Evolutionary conservation across 371 early-diverging fungal genomes (phyloP).

Genomic region (Mucor plumbeus): DNA sequence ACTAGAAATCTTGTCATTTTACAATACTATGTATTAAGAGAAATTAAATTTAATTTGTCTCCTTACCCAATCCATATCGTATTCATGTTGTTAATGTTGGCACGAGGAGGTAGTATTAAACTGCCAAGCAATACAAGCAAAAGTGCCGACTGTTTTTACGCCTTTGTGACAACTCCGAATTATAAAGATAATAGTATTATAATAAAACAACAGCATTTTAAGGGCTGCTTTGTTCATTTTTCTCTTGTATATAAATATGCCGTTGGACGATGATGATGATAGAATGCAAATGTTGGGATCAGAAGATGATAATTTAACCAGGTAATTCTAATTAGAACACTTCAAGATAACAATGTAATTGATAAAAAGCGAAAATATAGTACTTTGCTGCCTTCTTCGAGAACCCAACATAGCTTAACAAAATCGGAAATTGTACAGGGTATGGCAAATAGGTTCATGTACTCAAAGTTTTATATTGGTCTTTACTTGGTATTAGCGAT

Average conservation of each 20-base stretch:
- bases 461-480: slow-evolving; percentile 72
- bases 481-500: slow-evolving; percentile 72
- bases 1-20: too few relatives aligned
- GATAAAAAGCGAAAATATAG: background rate
- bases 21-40: too few relatives aligned
- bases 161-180: background rate
- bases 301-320: slow-evolving; percentile 13
- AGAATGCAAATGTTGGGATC: slow-evolving; percentile 31
- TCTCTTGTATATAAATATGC: slow-evolving; percentile 18
- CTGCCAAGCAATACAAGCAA: background rate
- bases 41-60: background rate
- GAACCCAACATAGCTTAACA: slow-evolving; percentile 62
- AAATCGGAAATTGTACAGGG: slow-evolving; percentile 70
- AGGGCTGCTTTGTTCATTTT: background rate
- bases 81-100: too few relatives aligned
- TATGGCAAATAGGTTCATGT: slow-evolving; percentile 81
- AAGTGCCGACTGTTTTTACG: background rate
- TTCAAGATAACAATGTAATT: background rate
- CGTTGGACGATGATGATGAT: slow-evolving; percentile 30
- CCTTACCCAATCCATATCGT: background rate
- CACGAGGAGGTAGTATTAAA: too few relatives aligned
- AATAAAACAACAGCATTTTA: background rate
- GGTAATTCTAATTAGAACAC: background rate
- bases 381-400: slow-evolving; percentile 15
- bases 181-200: background rate